Evolutionary conservation across 805 yeast species (phyloP), one percentile per base, ranked within the genome.

Genomic region (Candida quercuum): DNA sequence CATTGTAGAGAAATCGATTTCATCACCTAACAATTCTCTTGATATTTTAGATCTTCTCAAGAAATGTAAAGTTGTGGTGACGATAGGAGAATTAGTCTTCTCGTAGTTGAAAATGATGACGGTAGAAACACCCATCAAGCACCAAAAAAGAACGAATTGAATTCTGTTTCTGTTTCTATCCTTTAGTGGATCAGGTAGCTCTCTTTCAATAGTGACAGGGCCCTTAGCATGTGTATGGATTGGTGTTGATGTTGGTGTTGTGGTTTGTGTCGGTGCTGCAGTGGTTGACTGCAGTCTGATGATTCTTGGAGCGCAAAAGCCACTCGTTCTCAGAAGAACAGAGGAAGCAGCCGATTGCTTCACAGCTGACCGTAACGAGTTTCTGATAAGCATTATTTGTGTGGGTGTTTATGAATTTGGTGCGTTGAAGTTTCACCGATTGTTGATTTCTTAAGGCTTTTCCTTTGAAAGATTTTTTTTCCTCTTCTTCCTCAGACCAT

Each of bases 41-140:
- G 88, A 88, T 31, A 63, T 44, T 9, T 72, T 68, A 2, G 91
- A 81, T 54, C 96, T 71, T 56, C 99, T 76, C 49, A 91, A 63
- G 45, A 86, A 83, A 60, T 86, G 88, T 58, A 93, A 66, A 4
- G 96, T 83, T 6, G 95, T 89, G 28, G 83, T 75, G 50, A 91
- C 83, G 41, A 91, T 74, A 1, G 98, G 97, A 12, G 96, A 86
- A 32, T 84, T 78, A 15, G 88, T 79, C 58, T 88, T 89, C 59
- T 93, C 99, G 62, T 91, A 89, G 67, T 93, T 89, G 73, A 91
- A 81, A 51, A 91, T 85, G 22, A 85, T 72, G 22, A 72, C 66
- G 34, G 82, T 61, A 2, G 81, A 63, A 4, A 69, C 61, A 18
- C 72, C 71, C 73, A 82, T 77, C 36, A 72, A 61, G 12, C 66